Base-by-base conservation (phyloP, 208 protist genomes). In the Angomonas ambiguus region DNA sequence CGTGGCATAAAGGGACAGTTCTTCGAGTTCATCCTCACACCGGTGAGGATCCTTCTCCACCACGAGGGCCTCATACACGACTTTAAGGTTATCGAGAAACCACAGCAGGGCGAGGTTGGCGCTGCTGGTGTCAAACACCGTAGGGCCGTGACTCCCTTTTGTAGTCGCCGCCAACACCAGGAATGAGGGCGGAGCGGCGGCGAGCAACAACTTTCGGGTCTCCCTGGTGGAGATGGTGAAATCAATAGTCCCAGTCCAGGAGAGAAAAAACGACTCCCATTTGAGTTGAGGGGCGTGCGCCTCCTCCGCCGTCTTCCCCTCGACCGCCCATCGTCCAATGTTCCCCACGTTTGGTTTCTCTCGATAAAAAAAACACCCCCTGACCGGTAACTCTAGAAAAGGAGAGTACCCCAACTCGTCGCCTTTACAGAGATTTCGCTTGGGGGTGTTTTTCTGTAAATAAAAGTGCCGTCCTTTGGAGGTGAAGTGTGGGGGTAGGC, bases 61-160 rank as follows among this genome's bases (percentile, higher is more conserved):
- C 1, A 75, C 5, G n/a, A 82, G 16, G 5, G 67, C 24, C 11
- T 58, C 33, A 45, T 74, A 60, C 51, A 77, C 48, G 22, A 45
- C 42, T 2, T 68, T 61, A 8, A 77, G 20, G 18, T 64, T 38
- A 24, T 69, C 63, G n/a, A 77, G 53, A 31, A 68, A 67, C 76
- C 76, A 82, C 27, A 82, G 35, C 30, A 82, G 42, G 31, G 71
- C 71, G 13, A 82, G 42, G 51, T 61, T 65, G 8, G 72, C 72
- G 2, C 65, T 60, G 3, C n/a, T 28, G 24, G 45, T 25, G 22
- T 61, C 49, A 18, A 53, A 61, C 27, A 38, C 24, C 30, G 24
- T 33, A 3, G 25, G 63, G 1, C 28, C 45, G 18, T 34, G 4
- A 16, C 20, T 22, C 2, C 18, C 6, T 27, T 49, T 16, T 3